Evolutionary conservation across 2,329 filamentous ascomycete genomes (phyloP), one percentile per base, ranked within the genome.

Genomic region (Aspergillus chevalieri): DNA sequence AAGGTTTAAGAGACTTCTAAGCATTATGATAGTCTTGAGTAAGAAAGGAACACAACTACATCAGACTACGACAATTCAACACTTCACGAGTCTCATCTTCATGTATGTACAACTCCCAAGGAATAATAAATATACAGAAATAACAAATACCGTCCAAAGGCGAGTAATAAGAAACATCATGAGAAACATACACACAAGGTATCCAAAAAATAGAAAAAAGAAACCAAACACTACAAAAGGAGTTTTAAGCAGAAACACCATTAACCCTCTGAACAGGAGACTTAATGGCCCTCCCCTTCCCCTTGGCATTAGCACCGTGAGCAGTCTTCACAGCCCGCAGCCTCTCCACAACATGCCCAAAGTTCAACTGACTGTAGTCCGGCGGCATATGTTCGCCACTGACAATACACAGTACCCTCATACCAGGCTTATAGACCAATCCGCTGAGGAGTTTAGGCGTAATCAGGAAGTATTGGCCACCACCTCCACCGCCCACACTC

Each of bases 321-420:
- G 46, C 47, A 7, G 43, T 51, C 17, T 50, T 50, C 36, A 74
- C 49, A 14, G 61, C 58, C 44, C 58, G 66, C 58, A 70, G 72
- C 33, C 51, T 63, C 14, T 56, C 55, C 34, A 71, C 60, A 28
- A 70, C 70, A 33, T 52, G 52, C 7, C 60, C 54, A 51, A 74
- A 71, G 57, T 74, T 64, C 22, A 72, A 48, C 51, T 63, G 57
- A 10, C 52, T 52, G 41, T 71, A 68, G 47, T 72, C 65, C 6
- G 62, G 52, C 8, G 74, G 73, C 69, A 77, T 73, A 52, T 74
- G 69, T 53, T 95, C 89, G 44, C 93, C 93, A 65, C 87, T 93
- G 52, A 90, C 89, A 66, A 98, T 97, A 66, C 90, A 94, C 58
- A 96, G 81, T 30, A 97, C 84, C 62, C 85, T 89, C 91, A 98